phyloP scores from a whole-genome alignment of 2,329 filamentous ascomycete genomes.

The Podosphaera fusca region DNA sequence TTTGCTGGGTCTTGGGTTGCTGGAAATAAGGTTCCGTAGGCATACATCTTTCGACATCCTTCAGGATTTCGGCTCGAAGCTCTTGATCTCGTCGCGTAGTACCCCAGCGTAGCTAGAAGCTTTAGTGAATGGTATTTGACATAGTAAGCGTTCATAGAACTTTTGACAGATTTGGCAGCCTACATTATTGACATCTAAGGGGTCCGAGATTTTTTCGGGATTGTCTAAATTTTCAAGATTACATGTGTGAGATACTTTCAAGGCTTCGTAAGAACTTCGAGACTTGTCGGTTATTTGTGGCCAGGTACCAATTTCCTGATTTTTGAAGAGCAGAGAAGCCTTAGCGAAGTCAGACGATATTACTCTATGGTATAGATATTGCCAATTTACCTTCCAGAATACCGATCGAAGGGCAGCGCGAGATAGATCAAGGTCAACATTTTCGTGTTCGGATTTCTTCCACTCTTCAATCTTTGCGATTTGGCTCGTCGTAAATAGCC shows the following conservation, averaged over 20 bases:
- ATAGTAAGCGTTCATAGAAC: background rate
- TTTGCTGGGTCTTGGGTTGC: slow-evolving; percentile 49
- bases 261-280: slow-evolving; percentile 48
- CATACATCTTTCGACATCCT: slow-evolving; percentile 78
- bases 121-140: slow-evolving; percentile 19
- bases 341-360: slow-evolving; percentile 16
- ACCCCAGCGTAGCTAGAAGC: slow-evolving; percentile 66
- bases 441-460: slow-evolving; percentile 37
- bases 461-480: slow-evolving; percentile 35
- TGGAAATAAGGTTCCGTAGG: slow-evolving; percentile 85
- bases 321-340: slow-evolving; percentile 62
- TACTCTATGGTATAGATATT: background rate
- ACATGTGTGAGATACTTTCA: slow-evolving; percentile 52
- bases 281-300: slow-evolving; percentile 39
- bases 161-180: slow-evolving; percentile 8
- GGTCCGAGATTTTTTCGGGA: slow-evolving; percentile 52
- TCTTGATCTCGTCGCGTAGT: slow-evolving; percentile 66
- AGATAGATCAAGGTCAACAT: slow-evolving; percentile 37
- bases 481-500: slow-evolving; percentile 38
- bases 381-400: slow-evolving; percentile 57
- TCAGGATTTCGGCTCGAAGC: slow-evolving; percentile 68
- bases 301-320: slow-evolving; percentile 44
- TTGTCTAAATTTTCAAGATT: slow-evolving; percentile 71
- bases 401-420: slow-evolving; percentile 57
- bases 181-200: slow-evolving; percentile 59